Conservation (phyloP, 148 eudicot species). For the Vaccinium corymbosum region DNA sequence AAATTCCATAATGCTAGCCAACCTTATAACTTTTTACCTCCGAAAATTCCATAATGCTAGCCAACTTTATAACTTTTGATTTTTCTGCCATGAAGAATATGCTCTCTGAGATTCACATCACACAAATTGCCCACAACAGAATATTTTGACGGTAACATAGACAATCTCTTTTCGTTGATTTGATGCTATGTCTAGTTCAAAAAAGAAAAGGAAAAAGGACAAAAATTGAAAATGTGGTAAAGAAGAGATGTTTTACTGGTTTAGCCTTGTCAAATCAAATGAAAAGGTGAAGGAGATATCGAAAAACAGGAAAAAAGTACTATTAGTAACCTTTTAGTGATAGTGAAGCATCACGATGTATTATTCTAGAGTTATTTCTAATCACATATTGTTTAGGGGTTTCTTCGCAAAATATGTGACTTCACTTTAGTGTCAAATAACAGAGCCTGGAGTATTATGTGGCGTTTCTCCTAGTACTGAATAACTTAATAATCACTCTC, state of each 20-base stretch:
- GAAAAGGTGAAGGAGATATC: neutral
- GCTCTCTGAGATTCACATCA: neutral
- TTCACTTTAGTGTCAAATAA: too few species aligned
- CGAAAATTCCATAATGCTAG: neutral
- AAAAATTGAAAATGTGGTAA: neutral
- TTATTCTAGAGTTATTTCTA: too few species aligned
- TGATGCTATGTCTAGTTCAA: neutral
- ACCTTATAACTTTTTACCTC: neutral
- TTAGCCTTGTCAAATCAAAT: neutral
- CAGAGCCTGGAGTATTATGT: too few species aligned
- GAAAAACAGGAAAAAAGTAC: too few species aligned
- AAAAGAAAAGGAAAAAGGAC: neutral
- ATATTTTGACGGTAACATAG: neutral
- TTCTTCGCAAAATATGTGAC: too few species aligned
- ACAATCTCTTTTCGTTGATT: neutral
- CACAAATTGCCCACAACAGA: neutral
- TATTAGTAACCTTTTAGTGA: too few species aligned
- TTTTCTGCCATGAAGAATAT: neutral
- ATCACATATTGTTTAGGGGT: too few species aligned
- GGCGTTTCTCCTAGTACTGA: too few species aligned
- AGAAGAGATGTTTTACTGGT: neutral
- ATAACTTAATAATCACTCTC: too few species aligned
- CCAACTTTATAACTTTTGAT: neutral
- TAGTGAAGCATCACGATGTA: too few species aligned
- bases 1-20: neutral